Percentiles rank a stretch among this genome's conserved stretches.
These are phyloP conservation scores for Immersiella caudata DNA, from an alignment of 495 filamentous ascomycete genomes.

Conservation along the genomic window DNA sequence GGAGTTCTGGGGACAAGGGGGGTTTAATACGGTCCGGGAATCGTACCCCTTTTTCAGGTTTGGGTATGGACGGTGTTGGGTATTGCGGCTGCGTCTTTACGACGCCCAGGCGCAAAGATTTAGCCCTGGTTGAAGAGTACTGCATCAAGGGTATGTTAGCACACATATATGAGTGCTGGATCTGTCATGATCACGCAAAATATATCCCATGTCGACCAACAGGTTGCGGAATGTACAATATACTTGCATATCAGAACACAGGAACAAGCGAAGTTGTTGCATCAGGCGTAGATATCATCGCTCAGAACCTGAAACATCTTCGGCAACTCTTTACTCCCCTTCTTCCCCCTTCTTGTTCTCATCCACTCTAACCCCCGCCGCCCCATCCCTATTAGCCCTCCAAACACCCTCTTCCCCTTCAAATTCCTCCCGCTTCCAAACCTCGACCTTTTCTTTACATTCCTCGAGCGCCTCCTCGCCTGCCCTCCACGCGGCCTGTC, in stretches of 20 bases:
- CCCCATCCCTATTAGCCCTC: slow-evolving; percentile 87
- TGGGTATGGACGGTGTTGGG: background rate
- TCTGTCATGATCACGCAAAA: background rate
- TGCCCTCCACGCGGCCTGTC: slow-evolving; percentile 84
- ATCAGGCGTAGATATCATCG: no score
- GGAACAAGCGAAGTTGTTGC: background rate
- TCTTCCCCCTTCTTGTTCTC: slow-evolving; percentile 23
- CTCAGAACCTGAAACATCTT: background rate
- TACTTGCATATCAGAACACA: background rate
- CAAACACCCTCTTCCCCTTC: slow-evolving; percentile 76
- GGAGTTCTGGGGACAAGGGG: slow-evolving; percentile 1
- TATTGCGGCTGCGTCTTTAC: background rate
- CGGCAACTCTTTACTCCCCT: slow-evolving; percentile 2
- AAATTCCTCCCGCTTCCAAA: slow-evolving; percentile 97
- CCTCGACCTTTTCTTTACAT: slow-evolving; percentile 83
- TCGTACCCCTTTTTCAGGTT: background rate
- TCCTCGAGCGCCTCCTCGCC: slow-evolving; percentile 89
- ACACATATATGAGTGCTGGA: background rate
- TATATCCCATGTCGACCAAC: background rate
- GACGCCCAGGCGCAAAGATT: background rate
- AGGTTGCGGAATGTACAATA: background rate
- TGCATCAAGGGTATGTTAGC: background rate
- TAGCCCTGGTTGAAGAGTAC: background rate
- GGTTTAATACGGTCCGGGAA: background rate
- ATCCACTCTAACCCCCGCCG: slow-evolving; percentile 37